phyloP scores from a whole-genome alignment of 169 alveolate genomes.

The Babesia bigemina region DNA sequence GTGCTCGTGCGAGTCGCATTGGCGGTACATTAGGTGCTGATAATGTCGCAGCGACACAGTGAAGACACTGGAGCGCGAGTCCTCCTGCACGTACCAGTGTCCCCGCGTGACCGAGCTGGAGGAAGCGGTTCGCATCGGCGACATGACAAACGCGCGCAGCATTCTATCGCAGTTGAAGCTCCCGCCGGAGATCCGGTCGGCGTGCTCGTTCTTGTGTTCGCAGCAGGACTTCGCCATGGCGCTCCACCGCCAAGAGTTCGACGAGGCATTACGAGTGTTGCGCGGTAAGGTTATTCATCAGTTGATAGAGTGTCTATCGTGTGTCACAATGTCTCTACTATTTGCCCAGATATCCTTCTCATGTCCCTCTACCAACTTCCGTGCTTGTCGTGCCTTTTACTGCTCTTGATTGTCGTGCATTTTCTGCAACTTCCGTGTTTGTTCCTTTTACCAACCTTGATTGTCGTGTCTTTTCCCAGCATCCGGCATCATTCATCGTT shows the following conservation, averaged over 20 bases:
- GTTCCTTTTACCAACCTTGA: too few species aligned
- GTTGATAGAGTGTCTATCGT: too few species aligned
- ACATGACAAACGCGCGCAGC: conserved; percentile 63
- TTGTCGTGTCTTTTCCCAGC: too few species aligned
- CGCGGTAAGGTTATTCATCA: conserved; percentile 44
- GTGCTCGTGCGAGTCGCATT: background rate
- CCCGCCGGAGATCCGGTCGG: conserved; percentile 57
- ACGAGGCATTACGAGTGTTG: conserved; percentile 69
- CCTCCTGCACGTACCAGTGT: conserved; percentile 61
- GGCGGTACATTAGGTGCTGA: background rate
- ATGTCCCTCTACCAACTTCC: too few species aligned
- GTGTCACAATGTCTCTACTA: too few species aligned
- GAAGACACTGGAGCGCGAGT: conserved; percentile 71
- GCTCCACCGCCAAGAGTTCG: conserved; percentile 55
- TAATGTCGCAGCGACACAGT: conserved; percentile 46
- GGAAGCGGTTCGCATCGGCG: conserved; percentile 61
- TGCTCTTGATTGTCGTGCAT: too few species aligned
- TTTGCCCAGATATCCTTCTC: too few species aligned
- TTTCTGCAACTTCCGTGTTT: too few species aligned
- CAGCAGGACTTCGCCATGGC: conserved; percentile 74
- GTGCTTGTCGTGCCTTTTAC: too few species aligned
- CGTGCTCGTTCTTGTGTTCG: conserved; percentile 70
- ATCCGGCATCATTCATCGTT: too few species aligned
- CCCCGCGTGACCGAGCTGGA: conserved; percentile 62
- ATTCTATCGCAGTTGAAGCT: conserved; percentile 54